Percentiles rank a stretch among this genome's conserved stretches.
Evolutionary conservation across 495 filamentous ascomycete species (phyloP).

Genomic region (Copromyces sp.): DNA sequence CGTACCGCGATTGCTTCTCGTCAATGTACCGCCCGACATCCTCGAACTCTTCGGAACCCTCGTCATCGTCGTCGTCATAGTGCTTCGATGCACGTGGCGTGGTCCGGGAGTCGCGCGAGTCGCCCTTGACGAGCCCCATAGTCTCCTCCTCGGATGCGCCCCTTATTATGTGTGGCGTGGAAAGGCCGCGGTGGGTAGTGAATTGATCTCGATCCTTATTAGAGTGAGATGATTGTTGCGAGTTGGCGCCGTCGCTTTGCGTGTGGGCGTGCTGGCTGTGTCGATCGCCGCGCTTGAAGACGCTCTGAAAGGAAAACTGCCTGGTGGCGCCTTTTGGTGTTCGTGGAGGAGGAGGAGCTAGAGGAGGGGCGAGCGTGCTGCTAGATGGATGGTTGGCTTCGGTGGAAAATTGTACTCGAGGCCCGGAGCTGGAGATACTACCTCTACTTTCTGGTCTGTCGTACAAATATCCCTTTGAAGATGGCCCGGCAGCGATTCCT

Average conservation of each 20-base stretch:
- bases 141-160: conserved; percentile 78
- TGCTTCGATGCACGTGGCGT: conserved; percentile 31
- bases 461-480: conserved; percentile 3
- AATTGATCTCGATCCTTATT: conserved; percentile 34
- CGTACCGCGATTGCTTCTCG: conserved; percentile 28
- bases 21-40: conserved; percentile 21
- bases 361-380: not conserved
- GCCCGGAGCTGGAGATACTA: conserved; percentile 25
- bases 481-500: conserved; percentile 10
- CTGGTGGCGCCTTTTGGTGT: conserved; percentile 34
- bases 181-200: conserved; percentile 30
- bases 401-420: conserved; percentile 29
- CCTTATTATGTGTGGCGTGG: conserved; percentile 31
- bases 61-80: conserved; percentile 23
- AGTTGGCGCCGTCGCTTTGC: conserved; percentile 24
- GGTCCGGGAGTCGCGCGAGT: conserved; percentile 41
- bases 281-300: conserved; percentile 43
- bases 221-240: conserved; percentile 18
- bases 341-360: not conserved
- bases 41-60: conserved; percentile 17
- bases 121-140: conserved; percentile 76
- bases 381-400: not conserved
- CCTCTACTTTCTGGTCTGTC: conserved; percentile 20
- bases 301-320: conserved; percentile 86
- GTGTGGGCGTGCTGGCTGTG: conserved; percentile 26